Evolutionary conservation across 176 grass and related monocot species (phyloP).

Genomic region (Phyllostachys edulis): DNA sequence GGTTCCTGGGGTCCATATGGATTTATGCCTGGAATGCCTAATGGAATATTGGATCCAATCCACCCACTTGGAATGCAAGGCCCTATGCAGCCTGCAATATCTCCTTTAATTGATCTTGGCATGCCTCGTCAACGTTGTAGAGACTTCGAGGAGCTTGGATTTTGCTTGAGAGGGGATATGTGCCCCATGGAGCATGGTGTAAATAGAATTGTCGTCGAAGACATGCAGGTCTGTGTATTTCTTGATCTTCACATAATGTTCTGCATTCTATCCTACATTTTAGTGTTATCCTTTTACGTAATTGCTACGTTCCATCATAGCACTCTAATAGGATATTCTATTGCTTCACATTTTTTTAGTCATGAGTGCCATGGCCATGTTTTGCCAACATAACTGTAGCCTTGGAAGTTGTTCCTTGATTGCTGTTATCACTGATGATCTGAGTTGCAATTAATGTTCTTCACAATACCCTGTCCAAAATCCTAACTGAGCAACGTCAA

Average conservation of each 20-base stretch:
- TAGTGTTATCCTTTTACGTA: constrained; percentile 4
- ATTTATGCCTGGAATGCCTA: constrained; percentile 84
- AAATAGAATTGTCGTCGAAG: constrained; percentile 97
- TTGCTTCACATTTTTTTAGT: constrained; percentile 28
- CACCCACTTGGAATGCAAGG: constrained; percentile 77
- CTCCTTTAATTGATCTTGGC: constrained; percentile 74
- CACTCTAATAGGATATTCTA: constrained; percentile 27
- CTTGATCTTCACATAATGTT: constrained; percentile 34
- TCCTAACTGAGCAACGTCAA: not conserved
- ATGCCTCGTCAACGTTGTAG: constrained; percentile 87
- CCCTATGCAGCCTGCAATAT: constrained; percentile 53
- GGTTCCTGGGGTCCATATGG: constrained; percentile 82
- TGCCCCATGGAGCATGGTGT: constrained; percentile 98
- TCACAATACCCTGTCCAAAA: constrained; percentile 1
- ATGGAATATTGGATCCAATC: constrained; percentile 85
- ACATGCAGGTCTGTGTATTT: constrained; percentile 81
- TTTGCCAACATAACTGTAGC: constrained; percentile 8
- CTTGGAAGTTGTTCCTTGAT: not conserved
- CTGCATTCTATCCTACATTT: constrained; percentile 30
- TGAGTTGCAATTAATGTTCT: not conserved
- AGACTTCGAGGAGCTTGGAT: constrained; percentile 96
- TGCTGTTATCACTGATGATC: constrained; percentile 29
- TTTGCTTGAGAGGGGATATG: constrained; percentile 98
- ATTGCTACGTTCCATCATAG: not conserved
- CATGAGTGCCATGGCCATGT: not conserved